Evolutionary conservation across 2,329 filamentous ascomycete species (phyloP), one percentile per base, ranked within the genome.

Genomic region (Sclerotinia minor): DNA sequence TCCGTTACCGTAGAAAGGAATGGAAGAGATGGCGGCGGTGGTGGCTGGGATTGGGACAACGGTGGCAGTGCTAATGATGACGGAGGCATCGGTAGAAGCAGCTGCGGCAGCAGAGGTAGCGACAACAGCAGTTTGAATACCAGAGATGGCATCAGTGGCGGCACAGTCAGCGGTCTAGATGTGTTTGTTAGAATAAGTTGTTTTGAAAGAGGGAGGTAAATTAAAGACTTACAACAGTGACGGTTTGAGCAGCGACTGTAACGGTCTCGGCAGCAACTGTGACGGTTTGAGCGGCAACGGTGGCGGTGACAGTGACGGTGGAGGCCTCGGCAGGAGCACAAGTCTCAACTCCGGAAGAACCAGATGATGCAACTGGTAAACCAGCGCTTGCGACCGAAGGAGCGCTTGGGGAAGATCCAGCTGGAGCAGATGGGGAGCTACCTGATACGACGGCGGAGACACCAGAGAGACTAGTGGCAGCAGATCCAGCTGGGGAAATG

Each of bases 231-330:
- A 76, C 74, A 13, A 75, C 73, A 44, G 75, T 76, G 69, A 75
- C 71, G 26, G 73, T 75, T 19, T 68, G 67, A 35, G 69, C 38
- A 59, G 74, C 71, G 59, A 67, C 35, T 17, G 71, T 72, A 24
- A 74, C 72, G 53, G 74, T 76, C 19, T 29, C 26, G 32, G 69
- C 38, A 60, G 74, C 71, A 60, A 67, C 35, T 11, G 71, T 72
- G n/a, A 74, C 72, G 53, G 74, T 76, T 29, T 29, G 50, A 26
- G 74, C 74, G 19, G 76, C 75, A 47, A 72, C 73, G 35, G 74
- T 47, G 50, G 50, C 69, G 7, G 60, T 66, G 29, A 66, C 64
- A 59, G 76, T 77, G 21, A 73, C 75, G 38, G 75, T 70, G 11
- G 67, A 71, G 54, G 71, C 72, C 53, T 47, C 63, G 38, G 63